Base-by-base conservation (phyloP, 208 protist species). In the Vickermania spadyakhi region DNA sequence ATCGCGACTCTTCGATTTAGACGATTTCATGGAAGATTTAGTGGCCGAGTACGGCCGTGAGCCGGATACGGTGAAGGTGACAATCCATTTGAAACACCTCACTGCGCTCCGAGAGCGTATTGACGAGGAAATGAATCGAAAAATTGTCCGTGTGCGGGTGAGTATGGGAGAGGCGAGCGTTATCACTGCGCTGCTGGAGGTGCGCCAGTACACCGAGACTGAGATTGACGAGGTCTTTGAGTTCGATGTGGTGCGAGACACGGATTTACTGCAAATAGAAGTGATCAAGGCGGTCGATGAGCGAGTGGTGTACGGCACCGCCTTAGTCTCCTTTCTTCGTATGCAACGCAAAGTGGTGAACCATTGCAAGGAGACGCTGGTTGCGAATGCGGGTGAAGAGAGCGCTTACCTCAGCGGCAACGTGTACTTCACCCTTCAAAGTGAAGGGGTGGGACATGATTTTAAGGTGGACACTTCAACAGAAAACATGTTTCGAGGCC, bases 241-340 rank as follows among this genome's bases (percentile, higher is more conserved):
- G 26, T 82, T 94, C 62, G 81, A 94, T 56, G 81, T 94, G 36
- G 74, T 79, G 62, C 76, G 81, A 1, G 79, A 91, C 58, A 94
- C 84, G 2, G 87, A 94, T 60, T 77, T 90, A 59, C 79, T 94
- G 2, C 76, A 75, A 62, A 70, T 91, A 51, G 70, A 89, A 31
- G 83, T 94, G 1, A 72, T 89, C 22, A 63, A 76, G 41, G 75
- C 75, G 1, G 64, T 36, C 3, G 42, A 72, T 26, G 65, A 77
- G 25, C 26, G 58, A 5, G 58, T 78, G 5, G 68, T 91, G 18
- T 91, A 91, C 73, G 87, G 87, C 66, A 62, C 76, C 56, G 80
- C 82, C 22, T 81, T 91, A 68, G 84, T 94, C 62, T 84, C 78
- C 30, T 91, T 78, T 64, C 60, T 91, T 41, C 77, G 81, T 56